A percentile compares a stretch with the other conserved stretches of the same genome.
These are phyloP conservation scores for Phytophthora meadii DNA, from an alignment of 352 stramenopile species.

Conservation along the genomic window DNA sequence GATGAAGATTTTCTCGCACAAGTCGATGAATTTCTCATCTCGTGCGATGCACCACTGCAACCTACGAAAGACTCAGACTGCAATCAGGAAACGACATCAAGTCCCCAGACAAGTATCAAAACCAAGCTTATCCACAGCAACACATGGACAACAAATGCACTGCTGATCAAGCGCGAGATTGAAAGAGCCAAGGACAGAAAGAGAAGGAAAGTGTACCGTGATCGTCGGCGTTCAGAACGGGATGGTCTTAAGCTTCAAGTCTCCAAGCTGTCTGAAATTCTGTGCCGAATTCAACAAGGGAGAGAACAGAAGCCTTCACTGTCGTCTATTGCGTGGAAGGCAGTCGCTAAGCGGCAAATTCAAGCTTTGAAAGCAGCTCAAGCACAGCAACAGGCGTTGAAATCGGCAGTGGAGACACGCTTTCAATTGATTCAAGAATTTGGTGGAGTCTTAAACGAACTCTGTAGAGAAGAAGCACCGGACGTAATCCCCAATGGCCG, in stretches of 20 bases:
- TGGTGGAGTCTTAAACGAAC: background rate
- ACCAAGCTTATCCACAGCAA: background rate
- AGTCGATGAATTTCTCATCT: background rate
- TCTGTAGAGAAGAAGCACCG: background rate
- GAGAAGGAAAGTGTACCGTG: background rate
- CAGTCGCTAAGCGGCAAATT: background rate
- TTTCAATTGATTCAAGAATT: background rate
- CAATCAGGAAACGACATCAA: background rate
- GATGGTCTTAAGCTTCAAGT: background rate
- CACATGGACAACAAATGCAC: background rate
- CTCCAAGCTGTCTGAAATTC: background rate
- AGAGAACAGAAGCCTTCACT: background rate
- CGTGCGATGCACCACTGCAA: background rate
- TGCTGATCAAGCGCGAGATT: background rate
- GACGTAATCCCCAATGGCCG: background rate
- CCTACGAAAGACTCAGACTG: background rate
- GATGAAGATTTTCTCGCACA: conserved; percentile 5
- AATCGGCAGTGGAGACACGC: background rate
- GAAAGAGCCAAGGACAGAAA: conserved; percentile 4
- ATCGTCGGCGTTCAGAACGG: background rate
- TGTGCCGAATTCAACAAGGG: too few relatives aligned
- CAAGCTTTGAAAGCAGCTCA: background rate
- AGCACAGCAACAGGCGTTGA: background rate
- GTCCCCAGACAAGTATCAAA: background rate
- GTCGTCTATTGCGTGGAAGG: background rate